These are phyloP conservation scores for Tetrahymena thermophila DNA, from an alignment of 73 alveolate genomes.

Conservation along the genomic window DNA sequence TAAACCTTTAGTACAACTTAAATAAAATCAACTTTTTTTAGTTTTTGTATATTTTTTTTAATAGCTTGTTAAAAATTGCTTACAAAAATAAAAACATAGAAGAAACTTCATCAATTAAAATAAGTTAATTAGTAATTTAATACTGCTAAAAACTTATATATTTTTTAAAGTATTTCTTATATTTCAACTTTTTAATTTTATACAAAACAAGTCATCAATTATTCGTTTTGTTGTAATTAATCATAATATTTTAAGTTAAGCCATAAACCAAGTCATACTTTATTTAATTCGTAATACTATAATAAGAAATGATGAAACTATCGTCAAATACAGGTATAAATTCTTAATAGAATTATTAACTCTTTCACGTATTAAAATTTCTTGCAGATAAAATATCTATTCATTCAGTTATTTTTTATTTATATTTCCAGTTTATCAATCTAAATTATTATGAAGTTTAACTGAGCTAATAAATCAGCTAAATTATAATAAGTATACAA, in stretches of 20 bases:
- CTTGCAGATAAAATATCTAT: no score
- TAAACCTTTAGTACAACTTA: background rate
- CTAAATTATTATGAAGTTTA: no score
- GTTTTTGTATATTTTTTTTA: background rate
- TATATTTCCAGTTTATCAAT: no score
- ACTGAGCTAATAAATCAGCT: no score
- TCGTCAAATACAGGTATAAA: background rate
- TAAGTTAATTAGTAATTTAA: no score
- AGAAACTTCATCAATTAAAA: background rate
- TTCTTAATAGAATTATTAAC: no score
- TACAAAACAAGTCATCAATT: background rate
- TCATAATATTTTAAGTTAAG: background rate
- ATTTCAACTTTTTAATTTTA: background rate
- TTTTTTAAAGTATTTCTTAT: background rate
- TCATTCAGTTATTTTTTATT: no score
- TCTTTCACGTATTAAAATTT: no score
- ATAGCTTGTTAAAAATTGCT: background rate
- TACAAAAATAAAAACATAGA: background rate
- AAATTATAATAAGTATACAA: no score
- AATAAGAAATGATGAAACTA: background rate
- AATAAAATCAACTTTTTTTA: no score
- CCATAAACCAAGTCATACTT: background rate
- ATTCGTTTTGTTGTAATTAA: background rate
- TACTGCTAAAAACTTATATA: background rate
- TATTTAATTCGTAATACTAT: background rate